Base-by-base conservation (phyloP, 2,329 filamentous ascomycete species). In the Colletotrichum sp. region DNA sequence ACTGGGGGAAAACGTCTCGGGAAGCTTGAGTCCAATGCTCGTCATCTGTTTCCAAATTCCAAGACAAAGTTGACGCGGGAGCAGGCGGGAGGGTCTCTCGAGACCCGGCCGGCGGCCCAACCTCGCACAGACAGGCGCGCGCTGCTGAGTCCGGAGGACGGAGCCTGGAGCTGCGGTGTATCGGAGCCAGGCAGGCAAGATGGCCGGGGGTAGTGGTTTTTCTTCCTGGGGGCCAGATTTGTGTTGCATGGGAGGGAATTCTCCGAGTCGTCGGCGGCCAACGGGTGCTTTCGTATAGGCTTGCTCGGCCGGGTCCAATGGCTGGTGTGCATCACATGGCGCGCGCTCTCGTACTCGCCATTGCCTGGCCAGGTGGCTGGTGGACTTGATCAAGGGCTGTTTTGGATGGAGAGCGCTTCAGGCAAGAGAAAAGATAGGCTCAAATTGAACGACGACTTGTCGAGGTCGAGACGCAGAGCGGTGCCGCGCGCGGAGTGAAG, bases 401-500 rank as follows among this genome's bases (percentile, higher is more conserved):
- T 63, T 55, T 52, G 32, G 49, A 71, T 34, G 71, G 44, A 67
- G 39, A 75, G 74, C 74, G 74, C 62, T 75, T 75, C 71, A 64
- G 10, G n/a, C 44, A 63, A 36, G 26, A n/a, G 36, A 39, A 57
- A 44, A 76, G 71, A 75, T 63, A 71, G 75, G 71, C 32, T 75
- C 60, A 57, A 28, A 39, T 71, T 32, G 72, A 34, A 36, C 66
- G 63, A 71, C 32, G 44, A 67, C 6, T 13, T 32, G 36, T 68
- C 71, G 67, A 76, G 36, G 71, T 70, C 68, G 75, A 78, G 77
- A 70, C 55, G 74, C 68, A 34, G 44, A 72, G 67, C 49, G 18
- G 65, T 75, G 68, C 75, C 75, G 72, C 75, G 72, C 75, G 75
- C 75, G 66, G 72, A 76, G 66, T 76, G 75, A 76, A 64, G 71